These are phyloP conservation scores for Triangularia setosa DNA, from an alignment of 2,329 filamentous ascomycete species.

Conservation along the genomic window DNA sequence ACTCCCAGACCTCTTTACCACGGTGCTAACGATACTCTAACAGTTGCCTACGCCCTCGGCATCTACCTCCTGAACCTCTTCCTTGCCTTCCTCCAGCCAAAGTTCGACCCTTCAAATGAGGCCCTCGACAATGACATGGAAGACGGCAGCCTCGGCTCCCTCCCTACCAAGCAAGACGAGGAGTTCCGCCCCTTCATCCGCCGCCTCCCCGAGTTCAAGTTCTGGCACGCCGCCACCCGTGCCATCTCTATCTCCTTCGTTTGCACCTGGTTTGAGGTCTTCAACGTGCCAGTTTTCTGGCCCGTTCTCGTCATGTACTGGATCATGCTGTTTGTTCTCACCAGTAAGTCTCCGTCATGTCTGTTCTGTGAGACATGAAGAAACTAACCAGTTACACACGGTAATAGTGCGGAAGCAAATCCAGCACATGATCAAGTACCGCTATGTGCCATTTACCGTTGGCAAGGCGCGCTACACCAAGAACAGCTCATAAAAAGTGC, in stretches of 20 bases:
- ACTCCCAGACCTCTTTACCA: neutral
- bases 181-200: slow-evolving; percentile 98
- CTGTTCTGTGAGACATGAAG: neutral
- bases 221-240: slow-evolving; percentile 94
- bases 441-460: slow-evolving; percentile 90
- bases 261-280: slow-evolving; percentile 90
- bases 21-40: slow-evolving; percentile 15
- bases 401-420: slow-evolving; percentile 91
- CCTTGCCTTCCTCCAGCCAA: slow-evolving; percentile 95
- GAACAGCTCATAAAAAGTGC: slow-evolving; percentile 42
- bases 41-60: slow-evolving; percentile 93
- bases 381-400: slow-evolving; percentile 16
- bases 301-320: slow-evolving; percentile 97
- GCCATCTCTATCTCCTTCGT: slow-evolving; percentile 78
- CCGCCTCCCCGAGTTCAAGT: slow-evolving; percentile 97
- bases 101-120: slow-evolving; percentile 97
- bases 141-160: slow-evolving; percentile 74
- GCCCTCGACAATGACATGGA: slow-evolving; percentile 91
- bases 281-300: slow-evolving; percentile 98
- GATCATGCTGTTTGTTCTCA: slow-evolving; percentile 93
- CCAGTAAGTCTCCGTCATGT: slow-evolving; percentile 63
- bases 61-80: slow-evolving; percentile 99
- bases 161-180: slow-evolving; percentile 94
- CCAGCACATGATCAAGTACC: slow-evolving; percentile 99
- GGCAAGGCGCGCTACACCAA: slow-evolving; percentile 80